Evolutionary conservation across 2,329 filamentous ascomycete genomes (phyloP), one percentile per base, ranked within the genome.

Genomic region (Cryphonectria japonica): DNA sequence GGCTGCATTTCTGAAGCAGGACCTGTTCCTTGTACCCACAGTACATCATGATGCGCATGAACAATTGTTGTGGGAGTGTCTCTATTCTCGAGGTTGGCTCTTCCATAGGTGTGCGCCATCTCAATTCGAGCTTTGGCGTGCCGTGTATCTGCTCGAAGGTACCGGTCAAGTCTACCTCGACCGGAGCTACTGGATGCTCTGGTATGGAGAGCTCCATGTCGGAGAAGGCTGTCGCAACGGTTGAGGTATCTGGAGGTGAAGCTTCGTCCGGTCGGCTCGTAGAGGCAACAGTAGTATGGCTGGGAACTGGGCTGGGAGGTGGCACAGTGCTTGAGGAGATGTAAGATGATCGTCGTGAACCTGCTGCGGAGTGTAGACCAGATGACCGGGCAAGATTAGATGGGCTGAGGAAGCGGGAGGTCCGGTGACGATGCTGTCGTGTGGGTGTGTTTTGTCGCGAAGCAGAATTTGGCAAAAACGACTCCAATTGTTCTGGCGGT

Each of bases 41-140:
- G 61, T 71, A 66, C 59, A 72, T 19, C 71, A 72, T 71, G 61
- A 71, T 69, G 43, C 71, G 65, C 71, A 72, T 72, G 66, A 72
- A 71, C 9, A 72, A 29, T 11, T 72, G 43, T 19, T 19, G 64
- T 3, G 69, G 71, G n/a, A 71, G 67, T 11, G 50, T 54, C 59
- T 72, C 71, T 2, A 72, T 54, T 14, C 54, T 69, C 19, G 69
- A 72, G n/a, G 39, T 19, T 2, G 39, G 13, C 9, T 22, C 50
- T 19, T 60, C 61, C 5, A 26, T 43, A 8, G 62, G 41, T n/a
- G 52, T 34, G 22, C 69, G 69, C 32, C 61, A 43, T n/a, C 39
- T 29, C 62, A 72, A 16, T 8, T 39, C 37, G 26, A 71, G 37
- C 29, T 34, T 66, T 13, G 69, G 57, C 8, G 71, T 57, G 4